These are phyloP conservation scores for Fulvia fulva DNA, from an alignment of 2,329 filamentous ascomycete genomes.

Conservation along the genomic window DNA sequence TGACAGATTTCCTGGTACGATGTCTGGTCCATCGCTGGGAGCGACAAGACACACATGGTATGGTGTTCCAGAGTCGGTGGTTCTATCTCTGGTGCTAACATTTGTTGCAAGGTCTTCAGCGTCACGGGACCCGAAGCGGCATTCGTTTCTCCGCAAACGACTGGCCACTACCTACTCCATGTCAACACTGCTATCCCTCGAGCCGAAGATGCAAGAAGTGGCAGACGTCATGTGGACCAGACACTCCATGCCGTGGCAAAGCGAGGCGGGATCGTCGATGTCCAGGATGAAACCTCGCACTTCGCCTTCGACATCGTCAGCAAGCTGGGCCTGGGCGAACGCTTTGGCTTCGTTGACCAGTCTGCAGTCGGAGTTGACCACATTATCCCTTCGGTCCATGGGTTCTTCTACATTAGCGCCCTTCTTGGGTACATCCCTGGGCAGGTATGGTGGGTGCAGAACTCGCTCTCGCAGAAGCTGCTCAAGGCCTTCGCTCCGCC, in stretches of 20 bases:
- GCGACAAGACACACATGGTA: too few species aligned
- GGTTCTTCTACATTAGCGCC: slow-evolving; percentile 7
- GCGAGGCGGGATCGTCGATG: slow-evolving; percentile 22
- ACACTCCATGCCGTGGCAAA: slow-evolving; percentile 19
- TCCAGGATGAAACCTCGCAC: slow-evolving; percentile 16
- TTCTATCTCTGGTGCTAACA: too few species aligned
- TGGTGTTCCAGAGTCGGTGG: too few species aligned
- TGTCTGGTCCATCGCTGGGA: too few species aligned
- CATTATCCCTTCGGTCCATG: slow-evolving; percentile 6
- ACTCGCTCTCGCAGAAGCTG: neutral
- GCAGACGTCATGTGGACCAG: slow-evolving; percentile 35
- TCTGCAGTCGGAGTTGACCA: slow-evolving; percentile 10
- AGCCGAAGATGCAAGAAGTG: slow-evolving; percentile 34
- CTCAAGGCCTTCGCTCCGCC: neutral
- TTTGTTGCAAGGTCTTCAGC: slow-evolving; percentile 24
- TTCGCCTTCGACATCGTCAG: slow-evolving; percentile 77
- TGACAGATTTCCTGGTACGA: neutral
- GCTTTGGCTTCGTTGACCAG: slow-evolving; percentile 16
- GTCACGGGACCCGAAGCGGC: neutral
- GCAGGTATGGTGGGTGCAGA: slow-evolving; percentile 8
- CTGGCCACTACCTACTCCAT: slow-evolving; percentile 7
- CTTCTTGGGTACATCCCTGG: slow-evolving; percentile 15
- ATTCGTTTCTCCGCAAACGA: slow-evolving; percentile 9
- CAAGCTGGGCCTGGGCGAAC: slow-evolving; percentile 32
- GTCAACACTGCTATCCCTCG: slow-evolving; percentile 36